Percentiles rank a stretch among this genome's conserved stretches.
These are phyloP conservation scores for Solanum rostratum DNA, from an alignment of 257 asterid genomes.

Conservation along the genomic window DNA sequence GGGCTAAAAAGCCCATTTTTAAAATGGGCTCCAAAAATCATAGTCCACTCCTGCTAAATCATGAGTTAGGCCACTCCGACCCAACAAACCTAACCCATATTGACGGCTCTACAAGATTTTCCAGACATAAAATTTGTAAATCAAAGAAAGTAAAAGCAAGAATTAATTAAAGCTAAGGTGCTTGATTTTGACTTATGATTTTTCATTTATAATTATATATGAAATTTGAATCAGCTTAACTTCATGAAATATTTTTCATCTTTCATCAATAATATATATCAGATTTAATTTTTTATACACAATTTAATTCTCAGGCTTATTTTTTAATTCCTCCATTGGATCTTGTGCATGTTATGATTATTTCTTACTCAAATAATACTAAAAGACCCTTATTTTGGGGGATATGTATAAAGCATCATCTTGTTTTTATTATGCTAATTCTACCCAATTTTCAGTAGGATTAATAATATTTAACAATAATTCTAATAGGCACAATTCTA, in stretches of 20 bases:
- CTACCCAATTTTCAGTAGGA: not conserved
- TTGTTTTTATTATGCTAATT: not conserved
- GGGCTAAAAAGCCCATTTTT: too few relatives aligned
- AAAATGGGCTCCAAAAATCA: too few relatives aligned
- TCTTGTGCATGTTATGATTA: not conserved
- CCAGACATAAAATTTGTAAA: not conserved
- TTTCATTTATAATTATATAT: not conserved
- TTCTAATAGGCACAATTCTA: not conserved
- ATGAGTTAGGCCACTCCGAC: too few relatives aligned
- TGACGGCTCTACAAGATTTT: too few relatives aligned
- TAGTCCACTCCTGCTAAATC: too few relatives aligned
- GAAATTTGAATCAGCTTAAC: not conserved
- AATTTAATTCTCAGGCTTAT: not conserved
- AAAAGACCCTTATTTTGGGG: not conserved
- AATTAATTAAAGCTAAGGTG: not conserved
- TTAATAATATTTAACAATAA: not conserved
- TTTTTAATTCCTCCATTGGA: not conserved
- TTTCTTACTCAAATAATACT: not conserved
- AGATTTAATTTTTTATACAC: not conserved
- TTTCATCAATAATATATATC: not conserved
- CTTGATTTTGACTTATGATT: not conserved
- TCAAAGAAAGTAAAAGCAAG: not conserved
- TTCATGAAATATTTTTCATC: not conserved
- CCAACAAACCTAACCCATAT: too few relatives aligned
- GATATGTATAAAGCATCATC: not conserved